Evolutionary conservation across 2,329 filamentous ascomycete species (phyloP), one percentile per base, ranked within the genome.

Genomic region (Seiridium unicorne): DNA sequence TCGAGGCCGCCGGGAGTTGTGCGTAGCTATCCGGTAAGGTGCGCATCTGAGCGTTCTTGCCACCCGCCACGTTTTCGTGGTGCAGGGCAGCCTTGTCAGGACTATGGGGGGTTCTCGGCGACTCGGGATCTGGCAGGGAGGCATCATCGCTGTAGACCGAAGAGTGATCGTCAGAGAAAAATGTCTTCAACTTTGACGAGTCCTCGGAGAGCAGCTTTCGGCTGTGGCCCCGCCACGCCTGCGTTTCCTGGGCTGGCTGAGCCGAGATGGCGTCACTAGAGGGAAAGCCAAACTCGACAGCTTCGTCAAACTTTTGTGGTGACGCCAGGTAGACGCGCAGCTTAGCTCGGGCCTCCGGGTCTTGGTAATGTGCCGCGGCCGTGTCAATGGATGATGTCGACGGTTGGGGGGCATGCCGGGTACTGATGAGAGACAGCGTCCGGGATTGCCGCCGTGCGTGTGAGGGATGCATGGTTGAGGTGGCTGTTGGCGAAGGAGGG

Each of bases 231-330:
- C 54, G 53, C 38, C 18, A 34, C 9, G 36, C 66, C 35, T 66
- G 65, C 47, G 48, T 57, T 13, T 40, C 55, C 26, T 57, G 49
- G 42, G 54, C 46, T 3, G 73, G 63, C 1, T 66, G 67, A n/a
- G 75, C 66, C 3, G 72, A 65, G 26, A 76, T 63, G 6, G 68
- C 74, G 40, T 86, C 82, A 42, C 80, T 79, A 0, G 89, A 87
- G 0, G 93, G 92, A 68, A 97, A 98, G 0, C 94, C 94, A 74
- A 96, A 97, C 72, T 96, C 91, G 57, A 98, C 85, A 1, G 92
- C 93, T 75, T 98, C 94, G 71, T 98, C 94, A 67, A 98, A 98
- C 72, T 96, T 97, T 66, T 96, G 91, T 1, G 93, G 90, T 1
- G 93, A 96, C 6, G 91, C 90, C 26, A 97, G 84, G 69, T 93